phyloP scores from a whole-genome alignment of 2,329 filamentous ascomycete species.

The Didymella lethalis region DNA sequence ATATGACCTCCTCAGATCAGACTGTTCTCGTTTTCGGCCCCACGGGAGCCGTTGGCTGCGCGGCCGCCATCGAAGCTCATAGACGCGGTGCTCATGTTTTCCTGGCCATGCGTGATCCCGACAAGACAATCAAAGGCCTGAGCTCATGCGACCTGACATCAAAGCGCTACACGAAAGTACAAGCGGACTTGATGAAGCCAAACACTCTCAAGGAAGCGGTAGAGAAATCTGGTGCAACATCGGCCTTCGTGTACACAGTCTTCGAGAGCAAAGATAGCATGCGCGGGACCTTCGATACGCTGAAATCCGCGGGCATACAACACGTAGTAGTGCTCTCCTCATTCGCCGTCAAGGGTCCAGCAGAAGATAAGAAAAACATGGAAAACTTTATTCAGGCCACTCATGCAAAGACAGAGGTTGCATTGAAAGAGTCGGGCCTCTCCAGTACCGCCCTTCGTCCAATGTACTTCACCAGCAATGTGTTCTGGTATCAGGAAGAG shows the following conservation, averaged over 20 bases:
- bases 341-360: background rate
- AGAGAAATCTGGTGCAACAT: background rate
- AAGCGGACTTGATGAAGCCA: background rate
- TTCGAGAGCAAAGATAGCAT: background rate
- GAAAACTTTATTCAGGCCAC: background rate
- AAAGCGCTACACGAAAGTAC: background rate
- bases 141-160: background rate
- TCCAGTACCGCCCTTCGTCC: background rate
- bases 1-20: background rate
- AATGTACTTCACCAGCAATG: background rate
- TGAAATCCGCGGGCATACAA: background rate
- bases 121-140: background rate
- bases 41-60: slow-evolving; percentile 4
- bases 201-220: background rate
- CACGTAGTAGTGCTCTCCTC: background rate
- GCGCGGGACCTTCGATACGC: background rate
- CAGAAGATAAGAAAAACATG: background rate
- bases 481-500: background rate
- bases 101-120: background rate
- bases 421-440: background rate
- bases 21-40: slow-evolving; percentile 7
- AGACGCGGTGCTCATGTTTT: slow-evolving; percentile 1
- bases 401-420: background rate
- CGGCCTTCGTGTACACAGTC: background rate
- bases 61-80: slow-evolving; percentile 4